Conservation (phyloP, 2,329 filamentous ascomycete genomes). For the Clonostachys byssicola region DNA sequence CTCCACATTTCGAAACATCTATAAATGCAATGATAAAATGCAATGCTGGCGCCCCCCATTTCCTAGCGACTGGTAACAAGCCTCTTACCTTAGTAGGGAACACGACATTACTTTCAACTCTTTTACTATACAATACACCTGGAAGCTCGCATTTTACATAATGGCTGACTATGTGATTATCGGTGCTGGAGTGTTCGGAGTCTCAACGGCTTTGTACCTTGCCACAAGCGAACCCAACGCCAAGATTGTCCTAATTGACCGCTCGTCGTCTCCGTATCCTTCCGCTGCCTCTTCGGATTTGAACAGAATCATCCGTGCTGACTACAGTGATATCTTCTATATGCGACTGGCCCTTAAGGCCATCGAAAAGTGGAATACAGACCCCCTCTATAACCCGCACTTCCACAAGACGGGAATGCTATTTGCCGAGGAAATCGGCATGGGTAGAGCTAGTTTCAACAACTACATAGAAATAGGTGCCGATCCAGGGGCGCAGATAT, state of each 20-base stretch:
- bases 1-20: too few species aligned
- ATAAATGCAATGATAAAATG: too few species aligned
- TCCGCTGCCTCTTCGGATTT: conserved; percentile 46
- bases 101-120: too few species aligned
- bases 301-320: conserved; percentile 56
- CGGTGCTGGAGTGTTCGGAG: conserved; percentile 44
- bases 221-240: conserved; percentile 12
- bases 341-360: conserved; percentile 45
- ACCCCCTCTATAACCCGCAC: neutral
- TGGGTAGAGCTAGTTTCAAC: neutral
- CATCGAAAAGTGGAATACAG: conserved; percentile 28
- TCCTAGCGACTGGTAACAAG: too few species aligned
- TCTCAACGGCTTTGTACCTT: conserved; percentile 43
- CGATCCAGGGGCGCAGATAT: neutral
- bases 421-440: neutral
- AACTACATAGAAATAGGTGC: neutral
- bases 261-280: neutral
- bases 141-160: too few species aligned
- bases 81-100: too few species aligned
- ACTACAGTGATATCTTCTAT: conserved; percentile 54
- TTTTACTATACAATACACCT: too few species aligned
- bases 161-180: conserved; percentile 20
- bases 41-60: too few species aligned
- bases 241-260: neutral
- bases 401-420: neutral